phyloP scores from a whole-genome alignment of 306 rosid species.

The Corylus avellana region DNA sequence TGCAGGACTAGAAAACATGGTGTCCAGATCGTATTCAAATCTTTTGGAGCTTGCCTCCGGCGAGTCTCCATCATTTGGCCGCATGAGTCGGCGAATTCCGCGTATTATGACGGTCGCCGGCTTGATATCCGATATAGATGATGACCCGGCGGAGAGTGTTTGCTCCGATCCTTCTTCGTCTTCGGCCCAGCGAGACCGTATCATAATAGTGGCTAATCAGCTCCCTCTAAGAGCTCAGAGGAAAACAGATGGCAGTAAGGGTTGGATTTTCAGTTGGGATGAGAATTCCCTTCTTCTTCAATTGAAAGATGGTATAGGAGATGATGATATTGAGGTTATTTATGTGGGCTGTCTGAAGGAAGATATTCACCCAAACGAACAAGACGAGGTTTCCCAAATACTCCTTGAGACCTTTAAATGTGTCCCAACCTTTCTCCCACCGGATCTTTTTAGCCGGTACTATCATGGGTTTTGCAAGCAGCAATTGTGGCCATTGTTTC shows the following conservation, averaged over 20 bases:
- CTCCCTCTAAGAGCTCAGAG: constrained; percentile 74
- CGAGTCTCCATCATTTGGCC: constrained; percentile 60
- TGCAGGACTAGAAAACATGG: constrained; percentile 35
- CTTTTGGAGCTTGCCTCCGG: constrained; percentile 72
- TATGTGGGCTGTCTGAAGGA: constrained; percentile 82
- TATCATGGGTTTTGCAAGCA: constrained; percentile 89
- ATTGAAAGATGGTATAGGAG: constrained; percentile 80
- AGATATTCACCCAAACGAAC: constrained; percentile 67
- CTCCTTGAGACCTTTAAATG: constrained; percentile 69
- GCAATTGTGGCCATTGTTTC: constrained; percentile 83
- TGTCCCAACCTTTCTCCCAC: constrained; percentile 74
- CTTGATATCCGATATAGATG: constrained; percentile 62
- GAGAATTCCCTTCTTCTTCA: constrained; percentile 77
- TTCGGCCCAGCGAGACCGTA: constrained; percentile 50
- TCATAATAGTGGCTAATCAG: constrained; percentile 80
- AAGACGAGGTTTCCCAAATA: constrained; percentile 78
- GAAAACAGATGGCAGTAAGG: constrained; percentile 39
- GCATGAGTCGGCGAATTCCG: constrained; percentile 52
- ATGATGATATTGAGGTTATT: constrained; percentile 68
- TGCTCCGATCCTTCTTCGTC: constrained; percentile 63
- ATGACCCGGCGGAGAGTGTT: constrained; percentile 56
- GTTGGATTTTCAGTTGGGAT: constrained; percentile 77
- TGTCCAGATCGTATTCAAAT: constrained; percentile 72
- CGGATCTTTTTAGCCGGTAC: constrained; percentile 58
- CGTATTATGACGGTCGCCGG: constrained; percentile 80